Conservation (phyloP, 139 green algal species). For the Chlorella sp. region DNA sequence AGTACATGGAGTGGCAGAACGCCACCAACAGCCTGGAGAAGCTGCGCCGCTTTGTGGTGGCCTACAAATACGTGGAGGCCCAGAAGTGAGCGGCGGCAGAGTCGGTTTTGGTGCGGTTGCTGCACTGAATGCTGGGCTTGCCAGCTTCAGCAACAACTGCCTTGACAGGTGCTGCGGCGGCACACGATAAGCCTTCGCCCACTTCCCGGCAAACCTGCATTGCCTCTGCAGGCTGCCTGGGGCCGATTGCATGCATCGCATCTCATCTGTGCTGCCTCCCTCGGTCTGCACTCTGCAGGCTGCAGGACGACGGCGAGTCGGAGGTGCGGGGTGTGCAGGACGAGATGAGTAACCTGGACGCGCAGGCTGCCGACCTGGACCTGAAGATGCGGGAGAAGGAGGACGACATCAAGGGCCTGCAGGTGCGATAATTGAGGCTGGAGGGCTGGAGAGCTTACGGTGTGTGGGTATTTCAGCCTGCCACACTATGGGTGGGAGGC, state of each 20-base stretch:
- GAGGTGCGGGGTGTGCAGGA: constrained; percentile 17
- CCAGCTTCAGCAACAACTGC: background rate
- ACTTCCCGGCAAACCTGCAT: too few species aligned
- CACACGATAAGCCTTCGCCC: too few species aligned
- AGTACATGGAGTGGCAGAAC: constrained; percentile 87
- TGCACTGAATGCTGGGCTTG: too few species aligned
- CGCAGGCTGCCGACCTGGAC: constrained; percentile 16
- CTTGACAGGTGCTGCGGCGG: too few species aligned
- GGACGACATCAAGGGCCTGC: constrained; percentile 46
- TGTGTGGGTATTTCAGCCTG: too few species aligned
- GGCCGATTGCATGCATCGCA: background rate
- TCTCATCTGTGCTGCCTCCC: background rate
- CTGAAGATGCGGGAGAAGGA: constrained; percentile 42
- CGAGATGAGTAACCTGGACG: constrained; percentile 37
- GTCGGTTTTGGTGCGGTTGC: background rate
- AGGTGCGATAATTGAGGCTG: background rate
- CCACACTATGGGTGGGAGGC: too few species aligned
- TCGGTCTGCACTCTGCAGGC: background rate
- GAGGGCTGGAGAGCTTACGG: background rate
- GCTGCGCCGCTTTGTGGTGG: constrained; percentile 86
- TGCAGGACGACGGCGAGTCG: constrained; percentile 40
- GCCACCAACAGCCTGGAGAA: constrained; percentile 57
- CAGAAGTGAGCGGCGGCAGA: constrained; percentile 31
- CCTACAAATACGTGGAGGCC: constrained; percentile 79
- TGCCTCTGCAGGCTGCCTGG: background rate